These are phyloP conservation scores for Sarocladium strictum DNA, from an alignment of 2,329 filamentous ascomycete genomes.

Conservation along the genomic window DNA sequence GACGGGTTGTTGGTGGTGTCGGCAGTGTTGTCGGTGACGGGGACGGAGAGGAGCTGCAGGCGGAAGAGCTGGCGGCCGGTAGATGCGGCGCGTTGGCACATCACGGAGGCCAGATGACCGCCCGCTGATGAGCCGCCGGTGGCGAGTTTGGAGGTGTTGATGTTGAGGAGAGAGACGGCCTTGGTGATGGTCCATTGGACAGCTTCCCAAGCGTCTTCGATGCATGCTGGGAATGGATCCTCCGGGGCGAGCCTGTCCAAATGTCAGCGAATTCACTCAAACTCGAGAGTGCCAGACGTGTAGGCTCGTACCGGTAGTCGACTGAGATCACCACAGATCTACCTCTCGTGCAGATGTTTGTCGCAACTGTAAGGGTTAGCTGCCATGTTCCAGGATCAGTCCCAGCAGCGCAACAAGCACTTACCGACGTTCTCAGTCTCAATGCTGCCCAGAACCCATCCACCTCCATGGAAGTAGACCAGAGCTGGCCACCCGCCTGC, in stretches of 20 bases:
- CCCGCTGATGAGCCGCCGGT: constrained; percentile 35
- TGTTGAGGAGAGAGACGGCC: constrained; percentile 23
- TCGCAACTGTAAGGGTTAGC: constrained; percentile 29
- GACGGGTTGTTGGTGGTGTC: constrained; percentile 29
- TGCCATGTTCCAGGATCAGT: neutral
- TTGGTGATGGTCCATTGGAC: constrained; percentile 38
- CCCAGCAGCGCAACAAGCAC: neutral
- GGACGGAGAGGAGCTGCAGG: constrained; percentile 49
- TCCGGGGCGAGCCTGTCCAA: constrained; percentile 47
- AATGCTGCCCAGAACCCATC: constrained; percentile 53
- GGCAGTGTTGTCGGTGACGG: constrained; percentile 53
- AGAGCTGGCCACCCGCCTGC: constrained; percentile 47
- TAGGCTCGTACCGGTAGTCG: constrained; percentile 41
- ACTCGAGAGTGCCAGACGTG: no score
- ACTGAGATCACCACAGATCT: constrained; percentile 48
- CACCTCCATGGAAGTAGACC: constrained; percentile 53
- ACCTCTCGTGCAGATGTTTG: constrained; percentile 44
- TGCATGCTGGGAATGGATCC: constrained; percentile 48
- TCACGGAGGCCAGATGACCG: constrained; percentile 44
- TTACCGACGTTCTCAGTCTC: constrained; percentile 47
- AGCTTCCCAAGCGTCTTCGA: constrained; percentile 51
- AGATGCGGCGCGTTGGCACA: constrained; percentile 42
- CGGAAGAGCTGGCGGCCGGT: constrained; percentile 23
- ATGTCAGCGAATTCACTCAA: constrained; percentile 4
- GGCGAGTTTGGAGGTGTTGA: constrained; percentile 29